A percentile compares a stretch with the other conserved stretches of the same genome.
Conservation (phyloP, 23 red algal genomes). For the Gracilariopsis chorda region DNA sequence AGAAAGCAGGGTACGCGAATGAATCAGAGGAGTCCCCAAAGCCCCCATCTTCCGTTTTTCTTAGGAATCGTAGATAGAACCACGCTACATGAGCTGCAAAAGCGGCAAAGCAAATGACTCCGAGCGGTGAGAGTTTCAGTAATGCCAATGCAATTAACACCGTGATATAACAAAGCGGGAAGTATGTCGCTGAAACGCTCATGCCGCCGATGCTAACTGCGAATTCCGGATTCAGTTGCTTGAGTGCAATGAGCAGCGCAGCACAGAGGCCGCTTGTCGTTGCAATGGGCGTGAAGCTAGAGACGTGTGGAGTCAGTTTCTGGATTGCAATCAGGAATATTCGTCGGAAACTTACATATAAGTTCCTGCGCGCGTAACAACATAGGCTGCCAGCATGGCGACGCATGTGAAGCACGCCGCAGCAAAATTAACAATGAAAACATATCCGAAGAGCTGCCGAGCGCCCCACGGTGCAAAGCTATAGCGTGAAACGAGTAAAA, state of each 20-base stretch:
- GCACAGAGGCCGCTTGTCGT: constrained; percentile 47
- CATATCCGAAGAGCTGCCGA: neutral
- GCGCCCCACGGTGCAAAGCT: neutral
- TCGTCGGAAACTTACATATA: constrained; percentile 13
- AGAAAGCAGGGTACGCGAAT: constrained; percentile 48
- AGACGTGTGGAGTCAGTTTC: neutral
- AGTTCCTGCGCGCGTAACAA: neutral
- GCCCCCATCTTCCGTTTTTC: neutral
- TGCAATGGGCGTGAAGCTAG: constrained; percentile 61
- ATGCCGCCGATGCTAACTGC: neutral
- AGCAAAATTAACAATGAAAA: constrained; percentile 8
- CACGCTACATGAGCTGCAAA: constrained; percentile 30
- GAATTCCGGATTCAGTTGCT: constrained; percentile 55
- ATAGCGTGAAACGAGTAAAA: neutral
- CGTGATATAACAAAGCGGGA: constrained; percentile 13
- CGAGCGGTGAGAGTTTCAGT: neutral
- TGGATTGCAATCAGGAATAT: neutral
- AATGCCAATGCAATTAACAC: neutral
- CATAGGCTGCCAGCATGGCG: constrained; percentile 12
- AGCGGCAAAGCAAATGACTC: constrained; percentile 3
- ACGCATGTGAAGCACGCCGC: constrained; percentile 11
- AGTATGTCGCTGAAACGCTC: constrained; percentile 2
- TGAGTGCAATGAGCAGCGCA: constrained; percentile 52
- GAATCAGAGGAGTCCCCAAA: constrained; percentile 34
- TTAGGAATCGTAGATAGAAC: constrained; percentile 76